These are phyloP conservation scores for Arthromyces matolae DNA, from an alignment of 768 basidiomycete species.

Conservation along the genomic window DNA sequence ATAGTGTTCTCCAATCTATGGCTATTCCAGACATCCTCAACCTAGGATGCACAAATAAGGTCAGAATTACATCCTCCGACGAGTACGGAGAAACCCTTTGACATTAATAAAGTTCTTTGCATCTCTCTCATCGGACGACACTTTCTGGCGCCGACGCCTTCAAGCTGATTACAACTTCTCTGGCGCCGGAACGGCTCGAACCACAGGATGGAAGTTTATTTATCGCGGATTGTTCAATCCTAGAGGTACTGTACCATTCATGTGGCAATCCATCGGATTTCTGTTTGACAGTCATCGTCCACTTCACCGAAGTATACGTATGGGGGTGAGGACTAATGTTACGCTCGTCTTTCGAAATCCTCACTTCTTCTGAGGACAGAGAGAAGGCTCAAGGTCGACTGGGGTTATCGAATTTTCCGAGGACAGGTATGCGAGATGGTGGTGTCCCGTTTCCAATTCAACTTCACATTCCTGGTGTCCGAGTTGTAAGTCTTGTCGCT, in stretches of 20 bases:
- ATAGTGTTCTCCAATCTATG: slow-evolving; percentile 62
- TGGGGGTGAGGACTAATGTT: slow-evolving; percentile 39
- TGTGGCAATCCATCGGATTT: background rate
- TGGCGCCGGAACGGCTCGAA: slow-evolving; percentile 65
- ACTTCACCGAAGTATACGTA: slow-evolving; percentile 38
- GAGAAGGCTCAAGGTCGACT: slow-evolving; percentile 60
- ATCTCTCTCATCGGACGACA: slow-evolving; percentile 61
- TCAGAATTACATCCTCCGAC: slow-evolving; percentile 15
- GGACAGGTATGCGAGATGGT: slow-evolving; percentile 24
- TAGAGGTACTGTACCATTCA: slow-evolving; percentile 53
- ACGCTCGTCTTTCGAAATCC: slow-evolving; percentile 2
- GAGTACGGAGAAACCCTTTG: background rate
- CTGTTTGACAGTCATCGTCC: slow-evolving; percentile 2
- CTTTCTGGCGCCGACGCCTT: slow-evolving; percentile 74
- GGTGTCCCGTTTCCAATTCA: slow-evolving; percentile 63
- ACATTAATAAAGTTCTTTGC: slow-evolving; percentile 47
- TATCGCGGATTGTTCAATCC: slow-evolving; percentile 65
- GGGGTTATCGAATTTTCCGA: slow-evolving; percentile 42
- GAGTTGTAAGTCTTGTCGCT: slow-evolving; percentile 70
- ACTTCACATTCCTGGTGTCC: slow-evolving; percentile 54
- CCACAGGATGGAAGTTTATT: slow-evolving; percentile 75
- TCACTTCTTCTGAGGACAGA: slow-evolving; percentile 32
- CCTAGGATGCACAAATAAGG: slow-evolving; percentile 60
- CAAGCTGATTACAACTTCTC: slow-evolving; percentile 76
- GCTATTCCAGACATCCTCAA: slow-evolving; percentile 51